Base-by-base conservation (phyloP, 1,284 basidiomycete species). In the Stereum hirsutum region DNA sequence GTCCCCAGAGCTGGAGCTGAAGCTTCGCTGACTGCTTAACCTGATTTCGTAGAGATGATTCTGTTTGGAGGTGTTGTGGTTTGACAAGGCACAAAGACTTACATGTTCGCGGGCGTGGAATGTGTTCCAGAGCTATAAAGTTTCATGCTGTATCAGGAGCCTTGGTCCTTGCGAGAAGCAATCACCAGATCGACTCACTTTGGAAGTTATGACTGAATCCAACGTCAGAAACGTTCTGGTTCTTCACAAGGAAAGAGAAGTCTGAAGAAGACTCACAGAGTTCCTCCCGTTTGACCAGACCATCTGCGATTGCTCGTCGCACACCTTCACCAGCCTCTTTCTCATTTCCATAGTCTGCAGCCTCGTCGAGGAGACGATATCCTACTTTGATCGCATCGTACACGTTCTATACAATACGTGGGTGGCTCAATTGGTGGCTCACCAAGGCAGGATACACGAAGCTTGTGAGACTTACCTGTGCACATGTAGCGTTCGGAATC, bases 331-430 rank as follows among this genome's bases (percentile, higher is more conserved):
- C 91, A 20, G 90, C 89, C 61, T 92, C 86, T 57, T 80, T 86
- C 64, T 95, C 90, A 61, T 95, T 95, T 11, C 81, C 78, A 56
- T 90, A 90, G 60, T 88, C 83, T 50, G 76, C 70, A 19, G 88
- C 89, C 50, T 79, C 81, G 54, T 93, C 90, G 48, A 94, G 72
- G 53, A 93, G 85, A 50, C 87, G 77, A 61, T 86, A 89, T 1
- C 88, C 83, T 33, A 68, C 65, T 56, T 82, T 81, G 61, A 87
- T 81, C 20, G 80, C 81, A 46, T 74, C 63, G 62, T 83, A 83
- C 39, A 84, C 80, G 40, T 71, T 75, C 75, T 77, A 43, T 5
- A n/a, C 21, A n/a, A n/a, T n/a, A n/a, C n/a, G n/a, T n/a, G n/a
- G n/a, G n/a, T n/a, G n/a, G n/a, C n/a, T n/a, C n/a, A n/a, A n/a